phyloP scores from a whole-genome alignment of 331 rosid genomes.

The Telfairia occidentalis region DNA sequence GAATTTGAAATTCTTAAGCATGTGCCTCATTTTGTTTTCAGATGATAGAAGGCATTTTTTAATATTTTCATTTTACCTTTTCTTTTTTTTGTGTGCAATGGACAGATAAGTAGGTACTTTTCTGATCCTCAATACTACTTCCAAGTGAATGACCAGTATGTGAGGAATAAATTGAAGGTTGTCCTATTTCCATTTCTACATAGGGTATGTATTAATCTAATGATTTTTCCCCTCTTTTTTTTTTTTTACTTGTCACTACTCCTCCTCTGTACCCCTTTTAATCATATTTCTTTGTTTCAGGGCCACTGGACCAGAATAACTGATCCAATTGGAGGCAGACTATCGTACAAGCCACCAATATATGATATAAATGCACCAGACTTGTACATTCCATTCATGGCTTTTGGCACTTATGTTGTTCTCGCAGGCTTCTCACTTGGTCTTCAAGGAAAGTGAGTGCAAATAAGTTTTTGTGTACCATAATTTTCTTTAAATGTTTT shows the following conservation, averaged over 20 bases:
- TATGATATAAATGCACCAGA: conserved; percentile 96
- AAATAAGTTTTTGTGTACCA: background rate
- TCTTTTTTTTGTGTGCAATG: conserved; percentile 9
- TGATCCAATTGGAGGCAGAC: conserved; percentile 93
- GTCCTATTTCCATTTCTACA: conserved; percentile 89
- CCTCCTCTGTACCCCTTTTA: background rate
- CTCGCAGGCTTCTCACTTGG: conserved; percentile 92
- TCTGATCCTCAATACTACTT: conserved; percentile 97
- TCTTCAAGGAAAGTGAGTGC: conserved; percentile 79
- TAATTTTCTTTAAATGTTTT: background rate
- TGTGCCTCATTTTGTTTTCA: background rate
- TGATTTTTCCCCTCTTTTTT: background rate
- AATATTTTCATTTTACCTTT: background rate
- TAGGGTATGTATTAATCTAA: conserved; percentile 44
- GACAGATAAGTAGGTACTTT: conserved; percentile 83
- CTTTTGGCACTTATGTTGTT: conserved; percentile 83
- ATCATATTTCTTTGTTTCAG: conserved; percentile 20
- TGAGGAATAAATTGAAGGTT: conserved; percentile 93
- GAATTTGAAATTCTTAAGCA: background rate
- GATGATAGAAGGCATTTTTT: background rate
- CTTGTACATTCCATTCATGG: conserved; percentile 87
- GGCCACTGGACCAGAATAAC: conserved; percentile 94
- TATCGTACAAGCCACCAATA: conserved; percentile 84
- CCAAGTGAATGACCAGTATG: conserved; percentile 96
- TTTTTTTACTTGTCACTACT: background rate